Conservation (phyloP, 306 rosid genomes). For the Cicer chorassanicum region DNA sequence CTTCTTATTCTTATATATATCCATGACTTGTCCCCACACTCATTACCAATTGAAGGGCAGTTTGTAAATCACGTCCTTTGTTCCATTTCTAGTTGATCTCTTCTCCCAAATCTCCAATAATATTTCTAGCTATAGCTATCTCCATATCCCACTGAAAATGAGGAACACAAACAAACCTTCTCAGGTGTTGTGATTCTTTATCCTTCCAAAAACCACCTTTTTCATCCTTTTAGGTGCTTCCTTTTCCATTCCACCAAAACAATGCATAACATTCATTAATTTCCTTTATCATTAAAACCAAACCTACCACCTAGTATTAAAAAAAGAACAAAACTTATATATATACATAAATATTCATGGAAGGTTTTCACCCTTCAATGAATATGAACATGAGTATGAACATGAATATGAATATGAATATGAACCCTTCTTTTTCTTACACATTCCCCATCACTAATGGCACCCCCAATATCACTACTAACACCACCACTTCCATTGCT, state of each 20-base stretch:
- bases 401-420: neutral
- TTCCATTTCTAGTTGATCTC: constrained; percentile 43
- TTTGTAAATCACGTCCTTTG: constrained; percentile 35
- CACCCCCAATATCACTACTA: constrained; percentile 24
- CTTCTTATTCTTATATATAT: constrained; percentile 45
- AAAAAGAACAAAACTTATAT: neutral
- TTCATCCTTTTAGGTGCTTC: constrained; percentile 38
- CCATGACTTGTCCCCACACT: constrained; percentile 44
- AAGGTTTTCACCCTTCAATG: constrained; percentile 66
- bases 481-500: constrained; percentile 20
- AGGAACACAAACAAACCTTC: constrained; percentile 48
- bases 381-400: constrained; percentile 28
- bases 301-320: neutral
- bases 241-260: constrained; percentile 13
- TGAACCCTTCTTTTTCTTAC: constrained; percentile 68
- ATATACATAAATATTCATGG: constrained; percentile 48
- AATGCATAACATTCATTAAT: constrained; percentile 4
- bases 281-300: constrained; percentile 43
- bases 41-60: neutral
- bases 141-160: constrained; percentile 49
- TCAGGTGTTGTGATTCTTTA: constrained; percentile 50
- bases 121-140: neutral
- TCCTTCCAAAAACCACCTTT: constrained; percentile 44
- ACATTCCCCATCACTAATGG: constrained; percentile 51
- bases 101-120: constrained; percentile 31